Evolutionary conservation across 2,329 filamentous ascomycete species (phyloP).

Genomic region (Xylaria sp.): DNA sequence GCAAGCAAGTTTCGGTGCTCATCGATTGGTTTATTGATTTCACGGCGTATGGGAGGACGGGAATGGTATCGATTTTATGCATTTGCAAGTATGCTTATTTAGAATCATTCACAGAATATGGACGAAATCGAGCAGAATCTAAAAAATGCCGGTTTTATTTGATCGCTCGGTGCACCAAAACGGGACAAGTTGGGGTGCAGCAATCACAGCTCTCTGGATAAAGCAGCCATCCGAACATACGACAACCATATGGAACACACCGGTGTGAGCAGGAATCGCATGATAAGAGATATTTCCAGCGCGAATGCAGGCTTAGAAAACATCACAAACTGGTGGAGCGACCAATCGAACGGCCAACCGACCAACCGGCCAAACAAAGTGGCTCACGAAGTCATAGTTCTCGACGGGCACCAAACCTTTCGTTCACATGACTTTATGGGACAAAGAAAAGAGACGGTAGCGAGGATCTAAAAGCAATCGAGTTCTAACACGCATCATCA

Average conservation of each 20-base stretch:
- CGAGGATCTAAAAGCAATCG: conserved; percentile 1
- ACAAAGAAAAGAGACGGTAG: conserved; percentile 12
- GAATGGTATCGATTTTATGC: conserved; percentile 42
- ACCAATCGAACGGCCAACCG: background rate
- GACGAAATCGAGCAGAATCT: conserved; percentile 54
- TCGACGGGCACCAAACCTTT: conserved; percentile 21
- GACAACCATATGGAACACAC: conserved; percentile 8
- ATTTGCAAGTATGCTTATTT: conserved; percentile 48
- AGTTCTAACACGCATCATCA: conserved; percentile 28
- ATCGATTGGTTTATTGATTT: conserved; percentile 33
- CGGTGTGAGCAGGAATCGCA: background rate
- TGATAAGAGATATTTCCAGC: conserved; percentile 2
- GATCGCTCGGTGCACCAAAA: conserved; percentile 36
- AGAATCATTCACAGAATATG: conserved; percentile 45
- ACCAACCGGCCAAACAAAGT: conserved; percentile 25
- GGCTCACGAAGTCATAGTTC: conserved; percentile 17
- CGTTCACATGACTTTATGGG: conserved; percentile 6
- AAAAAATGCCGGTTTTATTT: conserved; percentile 56
- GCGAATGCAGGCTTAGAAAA: conserved; percentile 9
- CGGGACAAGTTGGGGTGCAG: conserved; percentile 2
- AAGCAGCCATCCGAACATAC: background rate
- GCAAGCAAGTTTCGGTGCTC: conserved; percentile 36
- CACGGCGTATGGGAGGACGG: conserved; percentile 36
- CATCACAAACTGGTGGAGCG: background rate
- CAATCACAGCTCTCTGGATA: conserved; percentile 3